These are phyloP conservation scores for Globisporangium parvum DNA, from an alignment of 352 stramenopile genomes.

Conservation along the genomic window DNA sequence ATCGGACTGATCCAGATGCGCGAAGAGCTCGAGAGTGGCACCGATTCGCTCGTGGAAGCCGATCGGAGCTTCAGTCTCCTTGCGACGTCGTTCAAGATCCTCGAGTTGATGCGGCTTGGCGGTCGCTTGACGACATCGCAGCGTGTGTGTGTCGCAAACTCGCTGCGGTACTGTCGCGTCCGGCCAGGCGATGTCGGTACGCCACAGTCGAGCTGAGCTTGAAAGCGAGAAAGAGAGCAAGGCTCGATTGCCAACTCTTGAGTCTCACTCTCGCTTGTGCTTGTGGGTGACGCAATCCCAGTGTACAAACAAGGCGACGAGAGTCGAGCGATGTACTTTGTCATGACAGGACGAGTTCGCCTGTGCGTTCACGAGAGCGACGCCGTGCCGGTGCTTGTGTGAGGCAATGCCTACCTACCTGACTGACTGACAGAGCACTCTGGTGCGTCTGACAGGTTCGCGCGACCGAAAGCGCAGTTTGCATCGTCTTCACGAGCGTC, in stretches of 20 bases:
- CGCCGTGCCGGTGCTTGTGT: not conserved
- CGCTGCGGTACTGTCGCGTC: slow-evolving; percentile 20
- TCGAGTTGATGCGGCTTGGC: slow-evolving; percentile 24
- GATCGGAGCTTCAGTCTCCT: slow-evolving; percentile 12
- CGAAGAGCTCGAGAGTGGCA: slow-evolving; percentile 5
- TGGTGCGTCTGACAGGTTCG: not conserved
- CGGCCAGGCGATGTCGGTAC: slow-evolving; percentile 16
- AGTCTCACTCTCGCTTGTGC: not conserved
- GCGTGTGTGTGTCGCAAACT: slow-evolving; percentile 17
- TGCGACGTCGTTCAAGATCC: slow-evolving; percentile 18
- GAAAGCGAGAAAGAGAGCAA: too few species aligned
- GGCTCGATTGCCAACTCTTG: too few species aligned
- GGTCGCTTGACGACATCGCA: slow-evolving; percentile 16
- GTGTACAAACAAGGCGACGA: slow-evolving; percentile 29
- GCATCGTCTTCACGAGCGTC: not conserved
- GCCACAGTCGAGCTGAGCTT: not conserved
- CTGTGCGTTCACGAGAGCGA: slow-evolving; percentile 18
- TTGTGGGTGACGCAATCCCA: slow-evolving; percentile 3
- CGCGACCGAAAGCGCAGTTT: slow-evolving; percentile 4
- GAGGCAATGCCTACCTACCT: not conserved
- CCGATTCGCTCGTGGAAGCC: not conserved
- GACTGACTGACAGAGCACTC: too few species aligned
- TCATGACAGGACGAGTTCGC: slow-evolving; percentile 24
- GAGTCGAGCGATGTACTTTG: slow-evolving; percentile 22
- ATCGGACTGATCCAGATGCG: slow-evolving; percentile 20